phyloP scores from a whole-genome alignment of 2,329 filamentous ascomycete genomes.

The Diaporthe australafricana region DNA sequence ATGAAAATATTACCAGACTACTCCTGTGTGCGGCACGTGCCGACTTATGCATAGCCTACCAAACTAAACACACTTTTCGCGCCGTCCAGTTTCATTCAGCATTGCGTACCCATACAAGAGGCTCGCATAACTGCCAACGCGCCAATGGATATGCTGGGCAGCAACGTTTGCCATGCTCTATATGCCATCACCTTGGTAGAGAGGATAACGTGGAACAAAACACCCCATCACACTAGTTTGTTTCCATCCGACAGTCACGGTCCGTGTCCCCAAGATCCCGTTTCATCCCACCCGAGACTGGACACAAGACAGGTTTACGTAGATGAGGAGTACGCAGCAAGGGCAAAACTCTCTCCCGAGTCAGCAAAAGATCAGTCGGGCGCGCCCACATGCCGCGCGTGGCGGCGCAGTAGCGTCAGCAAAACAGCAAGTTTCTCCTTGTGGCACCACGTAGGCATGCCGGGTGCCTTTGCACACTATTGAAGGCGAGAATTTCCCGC shows the following conservation, averaged over 20 bases:
- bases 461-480: neutral
- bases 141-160: slow-evolving; percentile 13
- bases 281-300: slow-evolving; percentile 2
- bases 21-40: neutral
- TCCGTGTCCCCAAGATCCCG: neutral
- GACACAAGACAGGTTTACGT: neutral
- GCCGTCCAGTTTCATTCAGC: neutral
- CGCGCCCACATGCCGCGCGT: slow-evolving; percentile 22
- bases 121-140: slow-evolving; percentile 18
- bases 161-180: slow-evolving; percentile 3
- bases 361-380: neutral
- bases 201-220: neutral
- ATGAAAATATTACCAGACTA: neutral
- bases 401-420: slow-evolving; percentile 13
- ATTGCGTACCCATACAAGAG: neutral
- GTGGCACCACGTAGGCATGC: slow-evolving; percentile 6
- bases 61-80: neutral
- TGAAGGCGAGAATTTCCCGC: slow-evolving; percentile 13
- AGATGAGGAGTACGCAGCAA: neutral
- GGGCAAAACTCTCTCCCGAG: neutral
- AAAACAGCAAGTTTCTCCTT: neutral
- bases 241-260: slow-evolving; percentile 18
- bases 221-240: neutral
- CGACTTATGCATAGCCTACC: neutral
- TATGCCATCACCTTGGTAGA: neutral